Conservation (phyloP, 2,329 filamentous ascomycete species). For the Botrytis squamosa region DNA sequence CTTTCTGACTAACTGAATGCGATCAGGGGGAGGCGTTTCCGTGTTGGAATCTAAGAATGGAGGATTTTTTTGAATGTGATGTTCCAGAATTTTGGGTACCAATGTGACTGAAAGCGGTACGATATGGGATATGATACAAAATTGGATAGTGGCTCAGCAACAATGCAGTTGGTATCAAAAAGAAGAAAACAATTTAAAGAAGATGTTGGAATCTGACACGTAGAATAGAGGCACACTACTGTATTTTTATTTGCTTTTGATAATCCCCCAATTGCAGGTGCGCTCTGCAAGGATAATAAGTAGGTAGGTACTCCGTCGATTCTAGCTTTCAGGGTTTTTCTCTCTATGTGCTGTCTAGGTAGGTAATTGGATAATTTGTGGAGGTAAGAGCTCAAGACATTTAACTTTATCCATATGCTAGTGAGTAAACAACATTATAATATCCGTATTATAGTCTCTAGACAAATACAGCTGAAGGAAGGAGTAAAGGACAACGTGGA, state of each 20-base stretch:
- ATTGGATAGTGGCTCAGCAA: neutral
- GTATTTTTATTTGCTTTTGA: neutral
- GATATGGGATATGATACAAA: neutral
- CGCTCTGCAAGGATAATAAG: conserved; percentile 9
- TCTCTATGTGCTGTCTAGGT: neutral
- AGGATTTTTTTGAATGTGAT: neutral
- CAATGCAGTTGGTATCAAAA: neutral
- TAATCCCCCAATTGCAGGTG: neutral
- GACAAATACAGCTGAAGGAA: neutral
- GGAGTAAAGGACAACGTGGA: neutral
- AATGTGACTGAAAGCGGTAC: neutral
- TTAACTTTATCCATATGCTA: neutral
- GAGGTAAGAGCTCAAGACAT: neutral
- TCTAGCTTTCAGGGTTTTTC: neutral
- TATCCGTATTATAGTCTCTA: neutral
- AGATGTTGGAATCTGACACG: conserved; percentile 7
- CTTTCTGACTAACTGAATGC: neutral
- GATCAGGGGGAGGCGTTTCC: neutral
- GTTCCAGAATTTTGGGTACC: neutral
- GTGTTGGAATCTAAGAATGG: conserved; percentile 3
- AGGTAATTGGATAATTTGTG: neutral
- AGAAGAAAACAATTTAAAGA: neutral
- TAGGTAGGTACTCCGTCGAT: neutral
- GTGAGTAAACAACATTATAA: neutral
- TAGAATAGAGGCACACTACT: neutral